Conservation (phyloP, 1,284 basidiomycete genomes). For the Cerioporus squamosus region DNA sequence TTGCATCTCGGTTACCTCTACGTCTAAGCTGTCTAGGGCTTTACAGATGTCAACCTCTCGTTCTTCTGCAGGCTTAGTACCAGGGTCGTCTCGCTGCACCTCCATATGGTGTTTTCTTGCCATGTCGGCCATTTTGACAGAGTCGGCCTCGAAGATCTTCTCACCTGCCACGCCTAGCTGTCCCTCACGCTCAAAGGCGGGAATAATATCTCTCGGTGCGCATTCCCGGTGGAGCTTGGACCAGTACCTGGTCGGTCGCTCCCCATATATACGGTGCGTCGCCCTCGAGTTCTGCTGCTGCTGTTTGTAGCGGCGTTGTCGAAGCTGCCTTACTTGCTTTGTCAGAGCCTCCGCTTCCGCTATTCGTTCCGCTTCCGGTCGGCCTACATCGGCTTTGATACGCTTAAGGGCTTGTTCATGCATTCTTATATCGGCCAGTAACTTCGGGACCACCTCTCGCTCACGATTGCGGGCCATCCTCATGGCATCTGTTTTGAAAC, state of each 20-base stretch:
- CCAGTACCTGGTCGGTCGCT: constrained; percentile 39
- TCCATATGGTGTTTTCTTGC: not conserved
- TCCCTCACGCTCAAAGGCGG: not conserved
- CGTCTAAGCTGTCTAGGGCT: not conserved
- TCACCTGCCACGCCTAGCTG: not conserved
- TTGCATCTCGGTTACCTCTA: not conserved
- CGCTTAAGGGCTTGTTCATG: not conserved
- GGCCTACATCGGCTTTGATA: not conserved
- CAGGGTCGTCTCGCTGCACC: not conserved
- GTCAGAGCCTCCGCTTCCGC: not conserved
- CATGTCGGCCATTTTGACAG: constrained; percentile 1
- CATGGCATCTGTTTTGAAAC: constrained; percentile 1
- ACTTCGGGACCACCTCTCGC: not conserved
- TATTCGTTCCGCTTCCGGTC: not conserved
- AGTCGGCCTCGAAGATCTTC: not conserved
- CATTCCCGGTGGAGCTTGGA: constrained; percentile 20
- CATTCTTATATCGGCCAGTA: not conserved
- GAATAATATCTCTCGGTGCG: not conserved
- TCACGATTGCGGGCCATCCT: not conserved
- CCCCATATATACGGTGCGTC: constrained; percentile 29
- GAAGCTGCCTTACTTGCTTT: not conserved
- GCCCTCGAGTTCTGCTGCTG: not conserved
- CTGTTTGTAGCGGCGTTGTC: not conserved
- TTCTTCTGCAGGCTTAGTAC: not conserved
- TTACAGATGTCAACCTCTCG: not conserved